Base-by-base conservation (phyloP, 805 yeast species). In the Metschnikowia peoriensis region DNA sequence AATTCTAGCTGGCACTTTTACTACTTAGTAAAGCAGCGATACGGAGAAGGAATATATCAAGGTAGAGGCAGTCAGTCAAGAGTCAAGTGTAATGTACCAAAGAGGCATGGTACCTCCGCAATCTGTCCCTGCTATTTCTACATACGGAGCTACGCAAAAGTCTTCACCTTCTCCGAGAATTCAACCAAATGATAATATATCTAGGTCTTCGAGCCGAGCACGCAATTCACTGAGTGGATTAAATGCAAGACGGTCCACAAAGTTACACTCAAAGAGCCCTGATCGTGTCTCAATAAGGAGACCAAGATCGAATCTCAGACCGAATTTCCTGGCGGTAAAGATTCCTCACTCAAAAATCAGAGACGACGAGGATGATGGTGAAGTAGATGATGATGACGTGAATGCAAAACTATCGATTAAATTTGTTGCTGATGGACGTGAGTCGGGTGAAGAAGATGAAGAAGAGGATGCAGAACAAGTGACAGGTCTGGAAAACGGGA, bases 251-350 rank as follows among this genome's bases (percentile, higher is more conserved):
- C 38, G 49, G 40, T 14, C 40, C 7, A 41, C 46, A 2, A 45
- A 46, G 6, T 41, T 51, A 47, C 40, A 41, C 2, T 41, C 41
- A 7, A 38, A 22, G 14, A 52, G 58, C 32, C 50, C 66, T 0
- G 75, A 69, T 50, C 68, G 62, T 37, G 35, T 67, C 7, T 72
- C 78, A 1, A 51, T 66, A 8, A 63, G 70, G 43, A 66, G 77
- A 1, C 66, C 74, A 1, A 61, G 65, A n/a, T 66, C 75, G 14
- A 72, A 73, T 51, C 66, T 75, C 39, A 75, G 81, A 44, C 89
- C 91, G 0, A 81, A 82, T 44, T 85, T 88, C 59, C 82, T 88
- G 37, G 86, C 93, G 2, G 85, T 83, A 41, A 84, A 86, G 46
- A 76, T 87, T 46, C 94, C 94, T 1, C 78, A 81, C 54, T 81